Evolutionary conservation across 2,329 filamentous ascomycete genomes (phyloP).

Genomic region (Penicillium sp.): DNA sequence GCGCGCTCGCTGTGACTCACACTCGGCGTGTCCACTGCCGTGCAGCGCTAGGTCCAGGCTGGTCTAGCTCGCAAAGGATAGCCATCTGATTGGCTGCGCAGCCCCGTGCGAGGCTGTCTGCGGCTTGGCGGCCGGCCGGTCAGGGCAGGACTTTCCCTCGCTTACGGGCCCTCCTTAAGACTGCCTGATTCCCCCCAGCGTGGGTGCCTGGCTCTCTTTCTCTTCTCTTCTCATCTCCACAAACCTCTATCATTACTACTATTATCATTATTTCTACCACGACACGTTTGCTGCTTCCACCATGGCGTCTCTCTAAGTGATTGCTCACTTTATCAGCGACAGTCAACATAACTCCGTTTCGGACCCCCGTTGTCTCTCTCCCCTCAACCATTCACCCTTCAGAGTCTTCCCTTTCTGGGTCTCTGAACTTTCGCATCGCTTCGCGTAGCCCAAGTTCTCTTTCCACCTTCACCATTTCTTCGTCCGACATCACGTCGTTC

Average conservation of each 20-base stretch:
- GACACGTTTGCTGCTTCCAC: constrained; percentile 14
- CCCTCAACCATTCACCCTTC: constrained; percentile 28
- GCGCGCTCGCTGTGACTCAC: constrained; percentile 9
- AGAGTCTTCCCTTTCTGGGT: constrained; percentile 42
- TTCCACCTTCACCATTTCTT: constrained; percentile 31
- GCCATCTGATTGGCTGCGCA: not conserved
- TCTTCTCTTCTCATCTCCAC: constrained; percentile 12
- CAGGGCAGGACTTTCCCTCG: not conserved
- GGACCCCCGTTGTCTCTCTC: constrained; percentile 26
- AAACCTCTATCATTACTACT: not conserved
- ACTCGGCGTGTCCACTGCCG: not conserved
- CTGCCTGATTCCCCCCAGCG: constrained; percentile 33
- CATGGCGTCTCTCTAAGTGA: constrained; percentile 40
- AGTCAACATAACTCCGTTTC: constrained; percentile 37
- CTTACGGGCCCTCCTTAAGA: constrained; percentile 27
- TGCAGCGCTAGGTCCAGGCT: not conserved
- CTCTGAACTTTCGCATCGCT: constrained; percentile 44
- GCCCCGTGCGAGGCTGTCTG: not conserved
- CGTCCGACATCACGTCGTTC: constrained; percentile 46
- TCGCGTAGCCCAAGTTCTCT: constrained; percentile 41
- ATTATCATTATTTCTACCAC: not conserved
- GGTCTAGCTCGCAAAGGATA: not conserved
- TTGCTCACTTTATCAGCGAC: constrained; percentile 26
- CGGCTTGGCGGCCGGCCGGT: not conserved
- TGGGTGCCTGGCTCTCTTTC: constrained; percentile 30